phyloP scores from a whole-genome alignment of 1,284 basidiomycete species.

The Rhodotorula mucilaginosa region DNA sequence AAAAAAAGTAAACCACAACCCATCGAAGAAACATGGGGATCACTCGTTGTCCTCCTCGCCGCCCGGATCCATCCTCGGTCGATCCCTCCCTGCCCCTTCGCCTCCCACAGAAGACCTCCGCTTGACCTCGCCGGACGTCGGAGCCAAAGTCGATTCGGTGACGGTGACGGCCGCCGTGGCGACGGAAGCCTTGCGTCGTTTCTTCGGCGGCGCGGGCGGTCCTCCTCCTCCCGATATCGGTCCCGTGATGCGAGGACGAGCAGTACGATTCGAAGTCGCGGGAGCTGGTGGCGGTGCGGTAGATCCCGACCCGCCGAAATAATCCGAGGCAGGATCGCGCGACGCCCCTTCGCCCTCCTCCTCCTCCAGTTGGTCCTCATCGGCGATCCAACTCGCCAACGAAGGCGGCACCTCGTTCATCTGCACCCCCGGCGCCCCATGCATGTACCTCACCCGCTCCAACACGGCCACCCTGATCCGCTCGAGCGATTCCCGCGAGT shows the following conservation, averaged over 20 bases:
- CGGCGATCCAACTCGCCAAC: constrained; percentile 71
- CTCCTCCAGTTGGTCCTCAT: constrained; percentile 60
- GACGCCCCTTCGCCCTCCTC: constrained; percentile 61
- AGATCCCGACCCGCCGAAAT: neutral
- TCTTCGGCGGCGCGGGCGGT: neutral
- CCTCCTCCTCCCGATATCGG: neutral
- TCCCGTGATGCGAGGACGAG: neutral
- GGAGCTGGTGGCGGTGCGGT: neutral
- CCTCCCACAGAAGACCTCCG: too few relatives aligned
- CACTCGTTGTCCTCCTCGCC: constrained; percentile 1
- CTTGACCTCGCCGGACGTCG: too few relatives aligned
- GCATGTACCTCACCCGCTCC: constrained; percentile 88
- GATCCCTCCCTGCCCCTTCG: too few relatives aligned
- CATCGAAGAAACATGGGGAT: neutral
- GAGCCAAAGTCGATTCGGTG: too few relatives aligned
- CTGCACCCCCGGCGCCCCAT: constrained; percentile 91
- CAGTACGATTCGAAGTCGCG: neutral
- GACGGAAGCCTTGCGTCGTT: neutral
- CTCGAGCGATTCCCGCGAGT: constrained; percentile 76
- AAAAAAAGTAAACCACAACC: neutral
- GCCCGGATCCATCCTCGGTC: constrained; percentile 1
- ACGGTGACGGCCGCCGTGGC: neutral
- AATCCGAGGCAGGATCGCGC: constrained; percentile 43
- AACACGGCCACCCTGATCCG: constrained; percentile 79
- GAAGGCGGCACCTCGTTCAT: constrained; percentile 97